phyloP scores from a whole-genome alignment of 129 eudicot species.

The Flaveria bidentis region DNA sequence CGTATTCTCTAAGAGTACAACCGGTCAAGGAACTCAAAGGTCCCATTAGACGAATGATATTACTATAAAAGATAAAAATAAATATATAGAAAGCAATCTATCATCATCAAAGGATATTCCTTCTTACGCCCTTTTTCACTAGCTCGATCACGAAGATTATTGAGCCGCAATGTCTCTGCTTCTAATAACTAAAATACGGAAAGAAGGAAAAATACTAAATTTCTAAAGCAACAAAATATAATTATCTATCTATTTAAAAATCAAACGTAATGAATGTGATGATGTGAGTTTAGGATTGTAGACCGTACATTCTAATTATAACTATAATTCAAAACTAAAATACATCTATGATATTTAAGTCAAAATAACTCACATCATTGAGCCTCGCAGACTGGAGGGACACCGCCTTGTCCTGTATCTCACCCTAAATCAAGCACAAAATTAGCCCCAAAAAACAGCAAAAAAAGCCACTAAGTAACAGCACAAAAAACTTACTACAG shows the following conservation, averaged over 20 bases:
- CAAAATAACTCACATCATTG: slow-evolving; percentile 58
- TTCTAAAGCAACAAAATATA: background rate
- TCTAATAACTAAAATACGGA: slow-evolving; percentile 57
- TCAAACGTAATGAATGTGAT: no score
- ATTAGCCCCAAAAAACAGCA: background rate
- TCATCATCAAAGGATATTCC: slow-evolving; percentile 65
- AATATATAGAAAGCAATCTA: background rate
- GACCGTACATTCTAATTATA: background rate
- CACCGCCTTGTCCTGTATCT: slow-evolving; percentile 71
- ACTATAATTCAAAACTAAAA: background rate
- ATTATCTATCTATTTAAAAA: no score
- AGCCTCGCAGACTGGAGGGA: slow-evolving; percentile 67
- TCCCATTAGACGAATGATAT: background rate
- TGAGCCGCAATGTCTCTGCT: slow-evolving; percentile 68
- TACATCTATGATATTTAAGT: slow-evolving; percentile 7
- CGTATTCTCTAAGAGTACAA: slow-evolving; percentile 79
- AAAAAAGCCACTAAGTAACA: background rate
- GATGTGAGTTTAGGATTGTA: no score
- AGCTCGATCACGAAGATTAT: slow-evolving; percentile 79
- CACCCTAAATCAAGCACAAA: slow-evolving; percentile 58
- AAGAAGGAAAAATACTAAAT: slow-evolving; percentile 10
- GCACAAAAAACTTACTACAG: slow-evolving; percentile 61
- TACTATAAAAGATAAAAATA: background rate
- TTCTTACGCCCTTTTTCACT: slow-evolving; percentile 83
- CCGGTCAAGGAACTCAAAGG: slow-evolving; percentile 48